A percentile compares a stretch with the other conserved stretches of the same genome.
These are phyloP conservation scores for Mrakia blollopis DNA, from an alignment of 768 basidiomycete genomes.

Conservation along the genomic window DNA sequence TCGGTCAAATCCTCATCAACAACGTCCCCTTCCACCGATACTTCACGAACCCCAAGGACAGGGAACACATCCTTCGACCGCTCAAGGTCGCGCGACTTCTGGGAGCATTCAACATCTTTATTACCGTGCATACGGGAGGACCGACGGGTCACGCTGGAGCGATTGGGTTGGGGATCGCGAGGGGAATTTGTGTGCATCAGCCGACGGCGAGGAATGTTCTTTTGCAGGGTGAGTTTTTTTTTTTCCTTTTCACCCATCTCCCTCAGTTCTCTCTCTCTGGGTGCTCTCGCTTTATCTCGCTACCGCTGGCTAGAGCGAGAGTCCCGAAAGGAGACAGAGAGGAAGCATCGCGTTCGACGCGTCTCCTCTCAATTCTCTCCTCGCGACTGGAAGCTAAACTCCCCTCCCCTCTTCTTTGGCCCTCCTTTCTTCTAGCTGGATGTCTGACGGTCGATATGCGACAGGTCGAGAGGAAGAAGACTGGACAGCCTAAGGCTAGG, in stretches of 20 bases:
- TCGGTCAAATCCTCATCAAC: slow-evolving; percentile 65
- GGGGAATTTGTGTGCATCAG: slow-evolving; percentile 54
- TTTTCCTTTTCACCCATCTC: neutral
- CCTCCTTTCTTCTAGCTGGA: slow-evolving; percentile 46
- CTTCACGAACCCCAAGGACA: slow-evolving; percentile 68
- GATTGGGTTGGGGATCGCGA: slow-evolving; percentile 52
- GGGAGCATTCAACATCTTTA: slow-evolving; percentile 72
- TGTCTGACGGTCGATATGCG: slow-evolving; percentile 85
- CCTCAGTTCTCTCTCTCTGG: slow-evolving; percentile 21
- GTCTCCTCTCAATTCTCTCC: too few relatives aligned
- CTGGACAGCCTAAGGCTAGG: slow-evolving; percentile 83
- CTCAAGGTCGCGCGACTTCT: slow-evolving; percentile 75
- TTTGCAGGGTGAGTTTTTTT: slow-evolving; percentile 60
- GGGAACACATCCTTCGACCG: slow-evolving; percentile 76
- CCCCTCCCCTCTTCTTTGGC: neutral
- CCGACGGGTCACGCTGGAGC: slow-evolving; percentile 91
- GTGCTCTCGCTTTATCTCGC: neutral
- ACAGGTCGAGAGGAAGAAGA: slow-evolving; percentile 98
- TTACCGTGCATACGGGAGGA: slow-evolving; percentile 77
- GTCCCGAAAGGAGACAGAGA: neutral
- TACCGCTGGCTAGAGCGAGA: neutral
- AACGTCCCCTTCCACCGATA: slow-evolving; percentile 70
- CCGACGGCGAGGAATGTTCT: slow-evolving; percentile 63
- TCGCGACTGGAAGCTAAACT: too few relatives aligned
- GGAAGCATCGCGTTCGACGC: neutral